Conservation (phyloP, 192 early-diverging fungal genomes). For the Lobosporangium transversale region DNA sequence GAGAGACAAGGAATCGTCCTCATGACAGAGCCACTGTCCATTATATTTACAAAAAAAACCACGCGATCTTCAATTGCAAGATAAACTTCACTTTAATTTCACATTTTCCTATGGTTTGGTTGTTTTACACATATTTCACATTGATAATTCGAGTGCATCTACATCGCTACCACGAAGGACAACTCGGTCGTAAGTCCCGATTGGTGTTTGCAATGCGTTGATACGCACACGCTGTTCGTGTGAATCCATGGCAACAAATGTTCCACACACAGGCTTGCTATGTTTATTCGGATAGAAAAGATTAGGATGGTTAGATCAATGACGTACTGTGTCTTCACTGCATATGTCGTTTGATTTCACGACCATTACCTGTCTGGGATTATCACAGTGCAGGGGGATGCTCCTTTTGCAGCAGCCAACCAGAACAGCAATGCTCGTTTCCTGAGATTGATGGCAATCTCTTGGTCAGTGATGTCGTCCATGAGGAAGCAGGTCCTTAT, state of each 20-base stretch:
- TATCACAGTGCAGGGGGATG: slow-evolving; percentile 28
- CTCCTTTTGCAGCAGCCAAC: slow-evolving; percentile 46
- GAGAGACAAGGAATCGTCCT: too few species aligned
- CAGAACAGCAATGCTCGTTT: slow-evolving; percentile 61
- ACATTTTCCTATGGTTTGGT: too few species aligned
- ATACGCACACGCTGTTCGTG: slow-evolving; percentile 61
- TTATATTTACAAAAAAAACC: too few species aligned
- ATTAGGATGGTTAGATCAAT: not conserved
- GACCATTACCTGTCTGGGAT: slow-evolving; percentile 58
- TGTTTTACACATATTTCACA: too few species aligned
- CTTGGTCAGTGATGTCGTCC: slow-evolving; percentile 17
- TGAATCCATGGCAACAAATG: slow-evolving; percentile 58
- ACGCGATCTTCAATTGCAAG: too few species aligned
- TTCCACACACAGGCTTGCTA: slow-evolving; percentile 53
- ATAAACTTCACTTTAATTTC: too few species aligned
- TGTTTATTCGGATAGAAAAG: not conserved
- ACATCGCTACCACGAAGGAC: slow-evolving; percentile 64
- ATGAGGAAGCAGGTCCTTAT: too few species aligned
- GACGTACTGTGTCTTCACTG: not conserved
- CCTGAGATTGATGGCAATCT: slow-evolving; percentile 44
- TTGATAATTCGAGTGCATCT: slow-evolving; percentile 43
- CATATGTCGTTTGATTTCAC: too few species aligned
- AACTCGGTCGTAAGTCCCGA: slow-evolving; percentile 61
- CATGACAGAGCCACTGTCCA: too few species aligned
- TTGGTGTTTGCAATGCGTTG: slow-evolving; percentile 56